Percentiles rank a stretch among this genome's conserved stretches.
phyloP scores from a whole-genome alignment of 345 rosid genomes.

The Carallia brachiata region DNA sequence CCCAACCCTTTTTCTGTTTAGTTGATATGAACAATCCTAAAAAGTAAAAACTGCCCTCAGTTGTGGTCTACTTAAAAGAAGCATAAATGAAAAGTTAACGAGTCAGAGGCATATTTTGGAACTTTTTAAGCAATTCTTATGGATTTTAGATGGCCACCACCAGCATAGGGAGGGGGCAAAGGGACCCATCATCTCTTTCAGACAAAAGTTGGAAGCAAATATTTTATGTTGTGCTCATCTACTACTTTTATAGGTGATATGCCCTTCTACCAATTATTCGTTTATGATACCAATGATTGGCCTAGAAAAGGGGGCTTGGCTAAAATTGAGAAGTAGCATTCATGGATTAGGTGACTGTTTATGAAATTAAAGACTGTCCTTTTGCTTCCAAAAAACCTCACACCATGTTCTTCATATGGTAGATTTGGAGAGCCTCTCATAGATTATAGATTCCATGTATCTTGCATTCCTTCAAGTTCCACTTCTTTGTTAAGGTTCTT shows the following conservation, averaged over 20 bases:
- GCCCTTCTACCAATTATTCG: slow-evolving; percentile 40
- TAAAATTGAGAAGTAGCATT: slow-evolving; percentile 14
- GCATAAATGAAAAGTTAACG: not conserved
- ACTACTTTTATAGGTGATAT: slow-evolving; percentile 30
- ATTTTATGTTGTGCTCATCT: slow-evolving; percentile 39
- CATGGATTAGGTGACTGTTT: slow-evolving; percentile 33
- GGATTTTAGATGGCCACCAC: slow-evolving; percentile 17
- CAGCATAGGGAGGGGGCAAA: slow-evolving; percentile 29
- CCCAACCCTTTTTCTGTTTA: not conserved
- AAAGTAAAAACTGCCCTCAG: slow-evolving; percentile 6
- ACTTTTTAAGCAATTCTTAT: not conserved
- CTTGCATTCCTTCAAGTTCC: slow-evolving; percentile 12
- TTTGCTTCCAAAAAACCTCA: slow-evolving; percentile 37
- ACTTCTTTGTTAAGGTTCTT: slow-evolving; percentile 4
- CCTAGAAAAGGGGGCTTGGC: slow-evolving; percentile 13
- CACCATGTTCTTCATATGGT: slow-evolving; percentile 34
- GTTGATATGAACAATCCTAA: not conserved
- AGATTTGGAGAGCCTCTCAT: slow-evolving; percentile 15
- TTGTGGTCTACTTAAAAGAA: slow-evolving; percentile 2
- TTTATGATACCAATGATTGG: slow-evolving; percentile 44
- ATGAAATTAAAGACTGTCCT: slow-evolving; percentile 8
- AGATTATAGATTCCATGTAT: slow-evolving; percentile 24
- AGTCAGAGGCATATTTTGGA: slow-evolving; percentile 6
- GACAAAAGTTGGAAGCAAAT: slow-evolving; percentile 23
- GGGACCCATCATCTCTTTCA: slow-evolving; percentile 34